Conservation (phyloP, 2,329 filamentous ascomycete genomes). For the Colletotrichum scovillei region DNA sequence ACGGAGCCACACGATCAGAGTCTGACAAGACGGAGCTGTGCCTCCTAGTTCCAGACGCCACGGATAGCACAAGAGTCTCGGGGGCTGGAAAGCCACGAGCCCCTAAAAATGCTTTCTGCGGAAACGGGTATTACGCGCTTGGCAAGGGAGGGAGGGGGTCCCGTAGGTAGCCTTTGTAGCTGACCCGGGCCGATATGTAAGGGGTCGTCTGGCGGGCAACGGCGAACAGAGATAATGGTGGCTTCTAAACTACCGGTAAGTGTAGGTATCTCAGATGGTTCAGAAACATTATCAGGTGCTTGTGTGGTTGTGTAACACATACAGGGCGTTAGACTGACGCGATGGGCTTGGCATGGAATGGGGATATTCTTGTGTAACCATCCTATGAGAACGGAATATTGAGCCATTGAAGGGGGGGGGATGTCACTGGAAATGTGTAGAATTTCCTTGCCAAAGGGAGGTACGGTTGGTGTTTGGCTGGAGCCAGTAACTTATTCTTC, state of each 20-base stretch:
- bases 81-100: not conserved
- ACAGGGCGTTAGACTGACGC: not conserved
- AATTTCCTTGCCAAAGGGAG: not conserved
- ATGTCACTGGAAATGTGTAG: not conserved
- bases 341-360: not conserved
- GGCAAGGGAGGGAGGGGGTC: not conserved
- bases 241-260: too few relatives aligned
- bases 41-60: not conserved
- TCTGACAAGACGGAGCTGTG: not conserved
- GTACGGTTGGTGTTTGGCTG: not conserved
- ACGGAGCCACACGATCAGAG: not conserved
- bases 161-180: too few relatives aligned
- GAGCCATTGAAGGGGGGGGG: too few relatives aligned
- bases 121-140: not conserved
- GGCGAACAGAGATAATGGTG: not conserved
- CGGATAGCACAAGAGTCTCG: not conserved
- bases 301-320: not conserved
- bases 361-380: not conserved
- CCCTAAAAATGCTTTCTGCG: not conserved
- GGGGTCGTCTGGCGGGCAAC: not conserved
- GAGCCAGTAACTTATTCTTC: not conserved
- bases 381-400: not conserved
- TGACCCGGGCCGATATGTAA: not conserved
- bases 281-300: not conserved
- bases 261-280: too few relatives aligned